phyloP scores from a whole-genome alignment of 495 filamentous ascomycete species.

The Parachaetomium inaequale region DNA sequence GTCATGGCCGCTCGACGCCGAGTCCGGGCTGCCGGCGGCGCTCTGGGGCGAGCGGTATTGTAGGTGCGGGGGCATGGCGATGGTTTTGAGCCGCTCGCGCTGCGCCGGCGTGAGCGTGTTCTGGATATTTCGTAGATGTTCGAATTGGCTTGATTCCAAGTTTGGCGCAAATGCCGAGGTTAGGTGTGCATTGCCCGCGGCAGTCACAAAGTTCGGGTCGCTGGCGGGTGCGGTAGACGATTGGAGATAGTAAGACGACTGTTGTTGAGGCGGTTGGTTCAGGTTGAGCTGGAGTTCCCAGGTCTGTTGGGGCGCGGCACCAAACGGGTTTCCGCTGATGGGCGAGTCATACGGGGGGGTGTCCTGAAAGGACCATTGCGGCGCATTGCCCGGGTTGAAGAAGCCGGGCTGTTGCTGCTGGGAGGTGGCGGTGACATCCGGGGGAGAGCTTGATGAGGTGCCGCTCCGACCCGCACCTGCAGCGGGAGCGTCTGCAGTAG shows the following conservation, averaged over 20 bases:
- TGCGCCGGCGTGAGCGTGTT: slow-evolving; percentile 50
- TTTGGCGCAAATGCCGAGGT: slow-evolving; percentile 16
- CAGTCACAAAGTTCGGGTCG: slow-evolving; percentile 14
- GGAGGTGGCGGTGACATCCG: slow-evolving; percentile 32
- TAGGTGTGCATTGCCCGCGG: slow-evolving; percentile 15
- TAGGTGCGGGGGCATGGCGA: slow-evolving; percentile 55
- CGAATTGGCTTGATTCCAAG: slow-evolving; percentile 14
- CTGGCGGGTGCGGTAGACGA: slow-evolving; percentile 16
- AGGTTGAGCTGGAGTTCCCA: slow-evolving; percentile 29
- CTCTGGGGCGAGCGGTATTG: slow-evolving; percentile 53
- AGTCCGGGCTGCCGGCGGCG: slow-evolving; percentile 45
- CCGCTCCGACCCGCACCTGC: slow-evolving; percentile 16
- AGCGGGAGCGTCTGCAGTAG: slow-evolving; percentile 19
- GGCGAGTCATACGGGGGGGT: slow-evolving; percentile 44
- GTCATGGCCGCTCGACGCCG: slow-evolving; percentile 36
- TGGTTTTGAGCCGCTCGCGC: slow-evolving; percentile 50
- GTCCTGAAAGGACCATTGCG: slow-evolving; percentile 43
- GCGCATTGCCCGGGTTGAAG: slow-evolving; percentile 26
- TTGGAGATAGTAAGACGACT: slow-evolving; percentile 24
- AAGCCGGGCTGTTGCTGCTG: slow-evolving; percentile 31
- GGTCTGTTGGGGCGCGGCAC: slow-evolving; percentile 17
- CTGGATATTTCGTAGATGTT: slow-evolving; percentile 23
- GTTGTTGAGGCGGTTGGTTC: slow-evolving; percentile 27
- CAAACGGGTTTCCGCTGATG: slow-evolving; percentile 25
- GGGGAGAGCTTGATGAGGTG: slow-evolving; percentile 28